A percentile compares a stretch with the other conserved stretches of the same genome.
Conservation (phyloP, 768 basidiomycete genomes). For the Lactarius tabidus region DNA sequence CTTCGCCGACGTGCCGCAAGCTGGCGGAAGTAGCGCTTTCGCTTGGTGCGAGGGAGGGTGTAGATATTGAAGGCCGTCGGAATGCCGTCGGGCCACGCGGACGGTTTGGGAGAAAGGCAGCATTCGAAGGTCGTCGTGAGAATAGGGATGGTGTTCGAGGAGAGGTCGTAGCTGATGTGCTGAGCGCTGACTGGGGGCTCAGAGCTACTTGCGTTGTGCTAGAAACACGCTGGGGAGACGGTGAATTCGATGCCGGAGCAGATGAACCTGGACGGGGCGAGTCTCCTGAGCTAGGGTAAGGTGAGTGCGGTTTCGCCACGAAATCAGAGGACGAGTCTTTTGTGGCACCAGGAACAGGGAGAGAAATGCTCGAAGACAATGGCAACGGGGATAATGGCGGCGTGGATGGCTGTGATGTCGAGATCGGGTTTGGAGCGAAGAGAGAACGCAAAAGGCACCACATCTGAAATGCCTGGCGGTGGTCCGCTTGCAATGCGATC, state of each 20-base stretch:
- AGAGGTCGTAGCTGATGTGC: conserved; percentile 19
- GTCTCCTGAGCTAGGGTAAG: conserved; percentile 7
- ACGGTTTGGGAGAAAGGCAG: conserved; percentile 22
- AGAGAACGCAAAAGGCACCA: conserved; percentile 65
- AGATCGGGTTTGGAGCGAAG: conserved; percentile 41
- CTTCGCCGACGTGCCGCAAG: conserved; percentile 67
- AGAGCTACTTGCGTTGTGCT: conserved; percentile 10
- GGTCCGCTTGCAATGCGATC: conserved; percentile 53
- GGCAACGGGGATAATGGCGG: conserved; percentile 29
- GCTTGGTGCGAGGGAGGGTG: conserved; percentile 34
- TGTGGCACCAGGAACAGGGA: conserved; percentile 19
- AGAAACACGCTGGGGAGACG: conserved; percentile 22
- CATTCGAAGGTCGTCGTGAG: conserved; percentile 22
- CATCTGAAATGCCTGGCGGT: conserved; percentile 52
- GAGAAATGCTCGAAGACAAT: conserved; percentile 26
- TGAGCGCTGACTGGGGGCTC: conserved; percentile 19
- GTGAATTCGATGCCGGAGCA: conserved; percentile 18
- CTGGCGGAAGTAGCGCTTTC: conserved; percentile 38
- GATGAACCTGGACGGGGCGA: conserved; percentile 15
- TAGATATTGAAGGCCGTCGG: conserved; percentile 43
- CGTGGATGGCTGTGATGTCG: conserved; percentile 29
- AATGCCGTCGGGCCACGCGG: conserved; percentile 33
- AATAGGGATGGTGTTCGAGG: conserved; percentile 17
- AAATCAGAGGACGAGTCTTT: conserved; percentile 31
- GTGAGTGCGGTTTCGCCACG: conserved; percentile 23